These are phyloP conservation scores for Suhomyces bribrorum DNA, from an alignment of 1,139 yeast genomes.

Conservation along the genomic window DNA sequence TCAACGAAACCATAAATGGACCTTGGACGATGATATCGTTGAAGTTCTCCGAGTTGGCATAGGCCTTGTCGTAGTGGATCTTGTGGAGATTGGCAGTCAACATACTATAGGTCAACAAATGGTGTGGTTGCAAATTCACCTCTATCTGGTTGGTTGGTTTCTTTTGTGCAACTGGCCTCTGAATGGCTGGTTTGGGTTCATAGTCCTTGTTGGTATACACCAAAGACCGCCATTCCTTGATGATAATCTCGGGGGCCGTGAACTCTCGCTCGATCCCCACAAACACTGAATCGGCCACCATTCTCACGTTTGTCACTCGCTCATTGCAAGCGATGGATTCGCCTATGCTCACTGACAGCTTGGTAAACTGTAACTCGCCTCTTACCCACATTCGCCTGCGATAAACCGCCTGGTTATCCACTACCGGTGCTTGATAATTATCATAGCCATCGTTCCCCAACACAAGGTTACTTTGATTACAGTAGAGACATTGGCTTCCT, in stretches of 20 bases:
- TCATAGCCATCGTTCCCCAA: constrained; percentile 81
- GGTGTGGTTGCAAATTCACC: constrained; percentile 1
- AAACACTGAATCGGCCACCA: constrained; percentile 37
- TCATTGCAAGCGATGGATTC: constrained; percentile 43
- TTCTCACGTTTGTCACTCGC: constrained; percentile 35
- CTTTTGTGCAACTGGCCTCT: too few relatives aligned
- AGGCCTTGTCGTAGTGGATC: constrained; percentile 68
- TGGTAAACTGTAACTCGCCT: constrained; percentile 54
- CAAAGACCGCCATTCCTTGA: constrained; percentile 33
- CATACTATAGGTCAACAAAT: constrained; percentile 64
- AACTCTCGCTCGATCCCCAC: constrained; percentile 49
- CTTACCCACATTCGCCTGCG: constrained; percentile 80
- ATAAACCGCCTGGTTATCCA: constrained; percentile 30
- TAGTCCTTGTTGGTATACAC: constrained; percentile 37
- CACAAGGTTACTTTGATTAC: constrained; percentile 48
- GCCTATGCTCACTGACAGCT: not conserved
- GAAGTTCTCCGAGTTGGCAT: constrained; percentile 60
- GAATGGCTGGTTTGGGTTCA: not conserved
- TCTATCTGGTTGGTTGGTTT: not conserved
- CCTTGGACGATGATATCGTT: constrained; percentile 74
- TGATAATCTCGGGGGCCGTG: not conserved
- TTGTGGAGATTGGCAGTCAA: constrained; percentile 79
- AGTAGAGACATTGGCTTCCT: constrained; percentile 71
- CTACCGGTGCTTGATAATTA: constrained; percentile 68
- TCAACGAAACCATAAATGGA: constrained; percentile 67